Conservation (phyloP, 2,329 filamentous ascomycete species). For the Colletotrichum truncatum region DNA sequence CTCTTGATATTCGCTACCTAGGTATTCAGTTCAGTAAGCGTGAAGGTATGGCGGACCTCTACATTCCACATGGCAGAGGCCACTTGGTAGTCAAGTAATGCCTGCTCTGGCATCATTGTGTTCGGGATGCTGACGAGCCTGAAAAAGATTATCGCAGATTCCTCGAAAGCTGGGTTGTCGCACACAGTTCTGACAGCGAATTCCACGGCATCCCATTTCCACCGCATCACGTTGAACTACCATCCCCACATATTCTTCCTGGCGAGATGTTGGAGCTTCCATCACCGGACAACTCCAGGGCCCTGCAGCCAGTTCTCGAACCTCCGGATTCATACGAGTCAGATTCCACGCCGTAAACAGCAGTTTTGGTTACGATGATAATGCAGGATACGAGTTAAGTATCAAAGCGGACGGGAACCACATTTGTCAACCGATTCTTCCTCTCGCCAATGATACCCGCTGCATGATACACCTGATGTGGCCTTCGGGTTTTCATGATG, state of each 20-base stretch:
- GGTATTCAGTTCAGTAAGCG: slow-evolving; percentile 59
- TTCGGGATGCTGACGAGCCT: neutral
- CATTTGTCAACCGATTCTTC: neutral
- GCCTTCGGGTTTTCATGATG: no score
- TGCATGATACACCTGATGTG: no score
- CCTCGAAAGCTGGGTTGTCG: slow-evolving; percentile 54
- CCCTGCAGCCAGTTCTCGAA: slow-evolving; percentile 42
- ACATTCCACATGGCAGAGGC: neutral
- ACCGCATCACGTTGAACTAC: slow-evolving; percentile 54
- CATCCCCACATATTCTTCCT: slow-evolving; percentile 55
- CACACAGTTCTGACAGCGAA: slow-evolving; percentile 55
- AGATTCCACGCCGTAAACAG: slow-evolving; percentile 18
- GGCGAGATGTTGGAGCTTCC: slow-evolving; percentile 33
- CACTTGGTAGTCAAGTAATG: neutral
- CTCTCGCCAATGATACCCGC: no score
- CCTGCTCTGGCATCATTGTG: neutral
- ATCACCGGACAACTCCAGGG: slow-evolving; percentile 24
- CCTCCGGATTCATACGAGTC: slow-evolving; percentile 33
- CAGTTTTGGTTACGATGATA: neutral
- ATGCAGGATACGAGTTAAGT: neutral
- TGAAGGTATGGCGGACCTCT: slow-evolving; percentile 47
- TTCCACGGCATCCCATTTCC: slow-evolving; percentile 57
- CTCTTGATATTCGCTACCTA: slow-evolving; percentile 56
- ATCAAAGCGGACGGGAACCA: neutral
- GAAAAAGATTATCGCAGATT: slow-evolving; percentile 55